Evolutionary conservation across 202 grass and related monocot species (phyloP).

Genomic region (Setaria italica): DNA sequence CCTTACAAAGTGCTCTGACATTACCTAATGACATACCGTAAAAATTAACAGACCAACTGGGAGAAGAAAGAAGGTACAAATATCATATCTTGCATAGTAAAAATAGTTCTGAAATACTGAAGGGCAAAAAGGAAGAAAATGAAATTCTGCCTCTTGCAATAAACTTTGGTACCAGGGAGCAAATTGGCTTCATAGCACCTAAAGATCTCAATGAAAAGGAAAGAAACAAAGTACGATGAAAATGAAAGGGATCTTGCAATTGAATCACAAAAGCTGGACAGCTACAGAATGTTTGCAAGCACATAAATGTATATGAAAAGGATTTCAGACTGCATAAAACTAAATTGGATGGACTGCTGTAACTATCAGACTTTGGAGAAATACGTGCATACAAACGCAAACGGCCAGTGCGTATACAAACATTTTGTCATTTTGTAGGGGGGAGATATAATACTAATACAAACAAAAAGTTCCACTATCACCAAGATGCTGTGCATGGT

Average conservation of each 20-base stretch:
- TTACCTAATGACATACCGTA: background rate
- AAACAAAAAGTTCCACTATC: conserved; percentile 18
- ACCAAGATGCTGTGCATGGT: conserved; percentile 11
- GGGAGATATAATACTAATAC: background rate
- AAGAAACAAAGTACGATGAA: conserved; percentile 13
- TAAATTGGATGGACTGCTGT: conserved; percentile 17
- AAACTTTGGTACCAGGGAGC: conserved; percentile 29
- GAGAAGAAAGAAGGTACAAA: background rate
- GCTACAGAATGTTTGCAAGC: conserved; percentile 42
- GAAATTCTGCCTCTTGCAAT: conserved; percentile 5
- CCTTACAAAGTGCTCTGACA: background rate
- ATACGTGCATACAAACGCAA: conserved; percentile 7
- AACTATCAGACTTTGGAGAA: background rate
- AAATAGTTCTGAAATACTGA: background rate
- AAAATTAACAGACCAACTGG: background rate
- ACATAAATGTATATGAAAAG: conserved; percentile 8
- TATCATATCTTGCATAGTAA: conserved; percentile 28
- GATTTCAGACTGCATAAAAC: background rate
- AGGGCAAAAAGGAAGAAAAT: background rate
- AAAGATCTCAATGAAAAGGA: conserved; percentile 36
- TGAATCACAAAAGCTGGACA: conserved; percentile 38
- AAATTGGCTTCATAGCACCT: conserved; percentile 38
- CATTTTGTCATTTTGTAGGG: background rate
- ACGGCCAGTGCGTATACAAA: background rate
- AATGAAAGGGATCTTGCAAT: conserved; percentile 39